phyloP scores from a whole-genome alignment of 23 red algal species.

The Cyanidiococcus yangmingshanensis region DNA sequence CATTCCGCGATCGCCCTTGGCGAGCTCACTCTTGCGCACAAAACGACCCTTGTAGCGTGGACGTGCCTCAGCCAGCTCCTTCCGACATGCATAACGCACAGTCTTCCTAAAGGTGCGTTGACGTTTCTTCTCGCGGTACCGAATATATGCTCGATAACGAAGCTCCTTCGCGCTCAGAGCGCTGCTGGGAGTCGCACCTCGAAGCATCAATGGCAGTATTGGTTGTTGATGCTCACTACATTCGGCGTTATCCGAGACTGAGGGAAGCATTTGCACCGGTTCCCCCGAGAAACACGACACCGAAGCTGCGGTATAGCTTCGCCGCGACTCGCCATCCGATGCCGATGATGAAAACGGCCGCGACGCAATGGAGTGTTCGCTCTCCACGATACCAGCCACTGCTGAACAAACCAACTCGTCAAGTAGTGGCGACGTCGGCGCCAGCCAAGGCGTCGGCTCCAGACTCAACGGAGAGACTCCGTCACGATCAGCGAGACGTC shows the following conservation, averaged over 20 bases:
- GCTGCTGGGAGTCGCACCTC: not conserved
- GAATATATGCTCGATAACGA: not conserved
- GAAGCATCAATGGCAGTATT: not conserved
- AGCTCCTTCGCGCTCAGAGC: not conserved
- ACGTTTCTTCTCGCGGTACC: conserved; percentile 55
- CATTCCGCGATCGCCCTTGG: too few species aligned
- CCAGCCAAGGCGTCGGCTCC: not conserved
- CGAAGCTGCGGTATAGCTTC: not conserved
- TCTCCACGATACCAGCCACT: not conserved
- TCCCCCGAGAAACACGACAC: not conserved
- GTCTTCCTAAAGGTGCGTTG: conserved; percentile 47
- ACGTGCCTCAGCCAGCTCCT: conserved; percentile 62
- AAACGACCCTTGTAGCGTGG: conserved; percentile 69
- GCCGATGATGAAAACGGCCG: not conserved
- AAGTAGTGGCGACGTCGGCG: not conserved
- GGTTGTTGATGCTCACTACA: not conserved
- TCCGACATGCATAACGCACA: conserved; percentile 73
- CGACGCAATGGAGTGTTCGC: not conserved
- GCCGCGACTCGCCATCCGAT: not conserved
- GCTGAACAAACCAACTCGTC: not conserved
- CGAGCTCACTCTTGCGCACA: conserved; percentile 35
- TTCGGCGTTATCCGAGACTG: not conserved
- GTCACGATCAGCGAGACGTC: not conserved
- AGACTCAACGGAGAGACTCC: not conserved
- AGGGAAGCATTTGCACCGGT: not conserved